Evolutionary conservation across 2,329 filamentous ascomycete species (phyloP), one percentile per base, ranked within the genome.

Genomic region (Mariannaea sp.): DNA sequence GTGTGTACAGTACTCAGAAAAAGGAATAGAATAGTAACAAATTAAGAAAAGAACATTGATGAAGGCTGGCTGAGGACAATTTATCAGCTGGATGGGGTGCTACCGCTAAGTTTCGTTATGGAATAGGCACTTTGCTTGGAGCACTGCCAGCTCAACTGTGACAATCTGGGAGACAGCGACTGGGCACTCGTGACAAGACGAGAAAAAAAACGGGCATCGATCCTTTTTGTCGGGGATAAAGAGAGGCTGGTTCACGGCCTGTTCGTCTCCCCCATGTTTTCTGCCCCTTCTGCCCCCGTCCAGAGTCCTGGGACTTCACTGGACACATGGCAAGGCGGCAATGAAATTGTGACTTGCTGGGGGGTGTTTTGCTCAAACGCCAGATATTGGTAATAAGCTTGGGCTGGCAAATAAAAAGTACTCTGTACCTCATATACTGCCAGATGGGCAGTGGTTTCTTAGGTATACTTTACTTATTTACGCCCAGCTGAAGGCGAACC

Each of bases 311-410:
- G 20, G 38, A 13, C 38, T 35, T 49, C 12, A 6, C 22, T 47
- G 44, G 44, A 27, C 30, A 29, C 24, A 35, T 47, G 32, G 12
- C 44, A 26, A 46, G 50, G 26, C 33, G 45, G 33, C 38, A 43
- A 40, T 49, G 53, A 61, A 60, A 60, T 64, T 59, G 53, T 61
- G 59, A 62, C 48, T 51, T 56, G 49, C 49, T 49, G 52, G 55
- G 45, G 53, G n/a, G n/a, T n/a, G n/a, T n/a, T n/a, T n/a, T n/a
- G n/a, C n/a, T n/a, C 49, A 52, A 32, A 32, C 48, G 38, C 58
- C 56, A 55, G 54, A 58, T 57, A 56, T 57, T 59, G 45, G 56
- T 45, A n/a, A n/a, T n/a, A 41, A 53, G 32, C 44, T 48, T 49
- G 35, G 39, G 49, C 33, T 30, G 24, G 13, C 33, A 13, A 10